Percentiles rank a stretch among this genome's conserved stretches.
Conservation (phyloP, 495 filamentous ascomycete genomes). For the Bryoglossum gracile region DNA sequence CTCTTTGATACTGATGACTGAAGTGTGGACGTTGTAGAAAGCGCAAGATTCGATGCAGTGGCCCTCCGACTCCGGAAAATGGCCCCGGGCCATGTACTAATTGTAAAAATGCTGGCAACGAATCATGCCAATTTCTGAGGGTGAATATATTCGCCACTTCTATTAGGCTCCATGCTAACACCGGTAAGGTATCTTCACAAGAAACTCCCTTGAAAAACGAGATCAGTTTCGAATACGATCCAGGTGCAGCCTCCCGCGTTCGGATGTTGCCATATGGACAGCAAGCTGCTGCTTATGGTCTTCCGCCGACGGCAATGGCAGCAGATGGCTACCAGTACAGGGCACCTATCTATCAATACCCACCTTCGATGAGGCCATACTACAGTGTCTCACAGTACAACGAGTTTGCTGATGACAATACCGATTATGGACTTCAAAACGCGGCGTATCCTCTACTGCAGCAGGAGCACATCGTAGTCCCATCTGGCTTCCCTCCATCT, state of each 20-base stretch:
- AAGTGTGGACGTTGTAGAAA: slow-evolving; percentile 92
- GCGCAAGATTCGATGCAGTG: slow-evolving; percentile 94
- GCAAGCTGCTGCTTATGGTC: slow-evolving; percentile 24
- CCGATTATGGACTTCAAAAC: slow-evolving; percentile 34
- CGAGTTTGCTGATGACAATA: slow-evolving; percentile 32
- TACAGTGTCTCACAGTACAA: slow-evolving; percentile 9
- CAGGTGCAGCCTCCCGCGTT: slow-evolving; percentile 33
- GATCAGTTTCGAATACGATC: slow-evolving; percentile 34
- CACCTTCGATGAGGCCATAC: slow-evolving; percentile 28
- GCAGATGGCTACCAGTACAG: slow-evolving; percentile 32
- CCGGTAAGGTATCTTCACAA: slow-evolving; percentile 44
- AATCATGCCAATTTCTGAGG: slow-evolving; percentile 70
- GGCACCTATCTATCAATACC: slow-evolving; percentile 31
- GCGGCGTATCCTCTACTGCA: slow-evolving; percentile 27
- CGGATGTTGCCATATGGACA: slow-evolving; percentile 24
- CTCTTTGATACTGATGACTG: slow-evolving; percentile 13
- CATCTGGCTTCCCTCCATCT: too few relatives aligned
- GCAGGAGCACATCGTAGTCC: slow-evolving; percentile 25
- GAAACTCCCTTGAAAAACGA: slow-evolving; percentile 38
- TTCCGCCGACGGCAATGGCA: slow-evolving; percentile 26
- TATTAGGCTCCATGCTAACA: too few relatives aligned
- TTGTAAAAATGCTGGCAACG: slow-evolving; percentile 66
- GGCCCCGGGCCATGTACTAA: slow-evolving; percentile 73
- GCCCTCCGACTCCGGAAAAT: too few relatives aligned
- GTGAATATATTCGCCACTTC: slow-evolving; percentile 40